phyloP scores from a whole-genome alignment of 108 stramenopile species.

The Skeletonema marinoi region DNA sequence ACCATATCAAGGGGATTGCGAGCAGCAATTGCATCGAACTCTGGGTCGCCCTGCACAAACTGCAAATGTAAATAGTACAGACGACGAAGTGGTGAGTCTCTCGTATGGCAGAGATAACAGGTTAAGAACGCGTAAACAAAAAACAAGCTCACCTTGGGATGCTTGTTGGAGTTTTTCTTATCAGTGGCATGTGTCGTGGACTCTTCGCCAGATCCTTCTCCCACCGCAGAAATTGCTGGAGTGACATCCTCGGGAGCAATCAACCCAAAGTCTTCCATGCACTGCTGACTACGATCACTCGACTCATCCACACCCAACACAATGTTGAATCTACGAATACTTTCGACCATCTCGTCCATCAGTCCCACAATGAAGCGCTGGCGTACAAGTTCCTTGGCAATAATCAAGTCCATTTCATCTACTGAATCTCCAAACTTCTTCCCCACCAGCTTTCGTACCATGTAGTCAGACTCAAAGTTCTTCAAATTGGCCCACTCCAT shows the following conservation, averaged over 20 bases:
- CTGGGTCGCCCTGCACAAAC: slow-evolving; percentile 34
- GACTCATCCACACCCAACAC: slow-evolving; percentile 28
- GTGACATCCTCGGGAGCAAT: slow-evolving; percentile 11
- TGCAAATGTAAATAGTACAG: neutral
- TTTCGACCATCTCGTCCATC: slow-evolving; percentile 44
- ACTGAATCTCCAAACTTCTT: slow-evolving; percentile 21
- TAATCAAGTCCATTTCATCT: slow-evolving; percentile 27
- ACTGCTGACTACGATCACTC: slow-evolving; percentile 18
- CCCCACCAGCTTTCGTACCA: slow-evolving; percentile 25
- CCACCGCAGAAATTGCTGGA: neutral
- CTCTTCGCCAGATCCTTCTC: neutral
- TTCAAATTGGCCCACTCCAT: slow-evolving; percentile 44
- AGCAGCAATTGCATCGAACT: slow-evolving; percentile 33
- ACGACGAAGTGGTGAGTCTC: neutral
- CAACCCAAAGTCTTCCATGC: slow-evolving; percentile 31
- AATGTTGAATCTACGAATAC: slow-evolving; percentile 39
- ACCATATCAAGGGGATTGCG: slow-evolving; percentile 43
- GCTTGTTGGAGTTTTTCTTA: slow-evolving; percentile 45
- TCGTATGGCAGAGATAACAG: neutral
- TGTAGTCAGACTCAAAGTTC: slow-evolving; percentile 28
- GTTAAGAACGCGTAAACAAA: neutral
- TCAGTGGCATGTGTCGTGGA: slow-evolving; percentile 24
- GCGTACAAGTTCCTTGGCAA: slow-evolving; percentile 48
- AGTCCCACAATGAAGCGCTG: slow-evolving; percentile 53
- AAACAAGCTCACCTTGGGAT: slow-evolving; percentile 40